Base-by-base conservation (phyloP, 495 filamentous ascomycete genomes). In the Penicillium lividum region DNA sequence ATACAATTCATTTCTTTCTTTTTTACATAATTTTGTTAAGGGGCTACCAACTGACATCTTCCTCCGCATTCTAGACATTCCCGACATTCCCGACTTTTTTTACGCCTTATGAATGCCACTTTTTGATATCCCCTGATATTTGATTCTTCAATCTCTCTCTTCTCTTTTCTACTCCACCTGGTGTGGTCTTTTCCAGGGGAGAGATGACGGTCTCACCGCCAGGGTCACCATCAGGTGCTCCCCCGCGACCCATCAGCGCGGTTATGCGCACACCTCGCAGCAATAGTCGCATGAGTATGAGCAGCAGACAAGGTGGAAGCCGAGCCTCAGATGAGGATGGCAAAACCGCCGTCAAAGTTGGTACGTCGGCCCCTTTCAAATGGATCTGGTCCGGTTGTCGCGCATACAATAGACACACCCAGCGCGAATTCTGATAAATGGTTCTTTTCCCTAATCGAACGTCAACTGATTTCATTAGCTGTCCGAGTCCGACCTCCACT, bases 301-400 rank as follows among this genome's bases (percentile, higher is more conserved):
- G 84, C 68, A 92, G 91, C 71, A 91, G 86, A 73, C 80, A 81
- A 40, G 89, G 87, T 48, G 87, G 89, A 57, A 97, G 91, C 74
- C 84, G 93, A 68, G 89, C 88, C 29, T 96, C 93, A 3, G 94
- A 97, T 68, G 94, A 98, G 65, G 94, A 97, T 80, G 82, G 83
- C 43, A 93, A 89, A 74, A 97, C 94, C 31, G 90, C 94, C n/a
- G 94, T 98, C 70, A 97, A 92, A 96, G 94, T 98, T 73, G 94
- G 94, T 98, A 83, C 69, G 94, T 92, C 45, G 31, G 51, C 40
- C 16, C 56, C 65, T 60, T 59, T 45, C 44, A 34, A 58, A 57
- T 49, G 16, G 42, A 43, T 9, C 57, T 51, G 31, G 52, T 40
- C 38, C 7, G 38, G 38, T 40, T 40, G 38, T 40, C 15, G 15